Conservation (phyloP, 2,329 filamentous ascomycete genomes). For the Scleromitrula shiraiana region DNA sequence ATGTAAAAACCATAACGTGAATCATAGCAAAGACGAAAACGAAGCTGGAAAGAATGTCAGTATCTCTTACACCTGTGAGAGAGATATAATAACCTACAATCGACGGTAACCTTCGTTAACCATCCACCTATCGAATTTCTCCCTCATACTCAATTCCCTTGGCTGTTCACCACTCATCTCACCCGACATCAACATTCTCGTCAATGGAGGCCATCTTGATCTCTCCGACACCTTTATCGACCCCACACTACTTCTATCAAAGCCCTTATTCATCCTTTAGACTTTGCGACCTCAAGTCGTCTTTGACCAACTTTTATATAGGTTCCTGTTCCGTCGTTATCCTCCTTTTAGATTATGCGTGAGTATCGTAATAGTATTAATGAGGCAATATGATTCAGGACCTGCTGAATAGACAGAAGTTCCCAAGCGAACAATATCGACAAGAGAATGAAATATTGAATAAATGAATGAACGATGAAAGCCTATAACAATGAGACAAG, state of each 20-base stretch:
- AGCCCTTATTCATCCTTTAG: slow-evolving; percentile 21
- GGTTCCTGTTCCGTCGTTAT: slow-evolving; percentile 7
- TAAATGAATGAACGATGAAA: slow-evolving; percentile 3
- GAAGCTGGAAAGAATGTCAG: slow-evolving; percentile 46
- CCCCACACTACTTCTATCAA: slow-evolving; percentile 22
- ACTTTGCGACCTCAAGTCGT: slow-evolving; percentile 22
- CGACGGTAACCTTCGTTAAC: slow-evolving; percentile 78
- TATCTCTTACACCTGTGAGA: background rate
- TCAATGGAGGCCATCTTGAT: slow-evolving; percentile 74
- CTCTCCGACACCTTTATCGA: slow-evolving; percentile 53
- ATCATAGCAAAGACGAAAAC: slow-evolving; percentile 67
- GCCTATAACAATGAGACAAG: background rate
- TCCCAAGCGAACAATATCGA: slow-evolving; percentile 16
- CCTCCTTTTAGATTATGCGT: slow-evolving; percentile 16
- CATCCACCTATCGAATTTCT: slow-evolving; percentile 81
- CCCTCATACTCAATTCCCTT: slow-evolving; percentile 57
- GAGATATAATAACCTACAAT: slow-evolving; percentile 49
- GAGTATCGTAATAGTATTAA: slow-evolving; percentile 17
- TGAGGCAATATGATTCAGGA: slow-evolving; percentile 28
- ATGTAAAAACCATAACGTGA: slow-evolving; percentile 70
- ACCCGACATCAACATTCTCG: slow-evolving; percentile 73
- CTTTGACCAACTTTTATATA: slow-evolving; percentile 13
- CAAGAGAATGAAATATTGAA: slow-evolving; percentile 2
- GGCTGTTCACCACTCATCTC: slow-evolving; percentile 71
- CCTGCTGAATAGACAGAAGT: slow-evolving; percentile 30